Evolutionary conservation across 345 rosid species (phyloP), one percentile per base, ranked within the genome.

Genomic region (Pistacia atlantica): DNA sequence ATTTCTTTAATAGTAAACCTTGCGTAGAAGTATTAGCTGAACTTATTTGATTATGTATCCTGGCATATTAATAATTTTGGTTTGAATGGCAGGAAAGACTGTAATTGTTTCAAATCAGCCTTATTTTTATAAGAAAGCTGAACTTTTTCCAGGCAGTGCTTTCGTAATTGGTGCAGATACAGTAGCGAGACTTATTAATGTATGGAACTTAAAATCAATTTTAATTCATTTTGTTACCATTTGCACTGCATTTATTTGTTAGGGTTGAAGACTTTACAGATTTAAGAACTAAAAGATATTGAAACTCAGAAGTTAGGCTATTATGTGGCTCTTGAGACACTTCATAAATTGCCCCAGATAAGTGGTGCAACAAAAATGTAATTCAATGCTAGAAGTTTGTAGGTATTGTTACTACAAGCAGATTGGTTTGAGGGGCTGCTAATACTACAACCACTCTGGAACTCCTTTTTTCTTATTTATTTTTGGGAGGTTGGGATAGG

Each of bases 151-250:
- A 3, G 98, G 97, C 74, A 96, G 99, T 82, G 87, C 93, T 69
- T 93, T 96, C 79, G 98, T 93, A 31, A 91, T 93, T 77, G 98
- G 99, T 55, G 97, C 89, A 31, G 99, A 96, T 80, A 96, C 99
- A 45, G 93, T 85, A 65, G 94, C 85, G 65, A 92, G 99, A 84
- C 95, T 96, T 73, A 89, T 90, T 55, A 80, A 92, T 86, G 98
- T 93, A 87, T 48, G 93, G 69, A 69, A 62, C 62, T 63, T 73
- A 20, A 45, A 69, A 69, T 71, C 68, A 52, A 59, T 57, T 25
- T 6, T 59, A 67, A 60, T 18, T 60, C 18, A 59, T 55, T 69
- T 38, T 65, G 8, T 42, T 42, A 42, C 46, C 9, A 8, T 31
- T 31, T 31, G 33, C 33, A 31, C 33, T 31, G 33, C 2, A 31